Base-by-base conservation (phyloP, 1,284 basidiomycete genomes). In the Cystobasidium sp. region DNA sequence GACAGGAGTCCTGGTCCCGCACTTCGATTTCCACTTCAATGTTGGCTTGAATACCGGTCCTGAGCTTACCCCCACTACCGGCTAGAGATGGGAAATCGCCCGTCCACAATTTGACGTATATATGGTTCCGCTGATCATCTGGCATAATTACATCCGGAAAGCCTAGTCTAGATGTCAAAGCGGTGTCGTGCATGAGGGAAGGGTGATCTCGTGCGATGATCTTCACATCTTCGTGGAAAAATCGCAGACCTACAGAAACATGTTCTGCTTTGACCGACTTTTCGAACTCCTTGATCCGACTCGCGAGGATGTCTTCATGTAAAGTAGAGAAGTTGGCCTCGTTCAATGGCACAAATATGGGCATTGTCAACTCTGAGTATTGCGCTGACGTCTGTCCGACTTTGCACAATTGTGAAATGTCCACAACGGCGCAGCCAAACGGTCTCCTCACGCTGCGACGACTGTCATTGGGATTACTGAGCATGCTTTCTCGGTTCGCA, bases 81-180 rank as follows among this genome's bases (percentile, higher is more conserved):
- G 24, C 41, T 9, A 75, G 41, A 4, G 63, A 55, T 12, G 56
- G 51, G 55, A 96, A 97, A 76, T 92, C 90, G 37, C 91, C 94
- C 65, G 89, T 90, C 92, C 93, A 95, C 0, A 97, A 86, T 81
- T 83, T 97, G 85, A 97, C 87, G 82, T 97, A 98, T 8, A 97
- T 86, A 79, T 98, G 95, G 80, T 97, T 97, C 22, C 95, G 88
- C n/a, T 88, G 84, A 77, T 94, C 91, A 8, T 92, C 93, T 0
- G 95, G 95, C 80, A 95, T 94, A 9, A 97, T 94, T 1, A 97
- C 94, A 79, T 98, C 96, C 0, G 95, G 92, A 81, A 99, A 99
- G 39, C 94, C 94, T n/a, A 99, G 88, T 6, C 94, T 90, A 20
- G 91, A 85, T 0, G 94, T 94, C 49, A 90, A 86, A 0, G 94